phyloP scores from a whole-genome alignment of 768 basidiomycete genomes.

The Leccinum longicurvipes region DNA sequence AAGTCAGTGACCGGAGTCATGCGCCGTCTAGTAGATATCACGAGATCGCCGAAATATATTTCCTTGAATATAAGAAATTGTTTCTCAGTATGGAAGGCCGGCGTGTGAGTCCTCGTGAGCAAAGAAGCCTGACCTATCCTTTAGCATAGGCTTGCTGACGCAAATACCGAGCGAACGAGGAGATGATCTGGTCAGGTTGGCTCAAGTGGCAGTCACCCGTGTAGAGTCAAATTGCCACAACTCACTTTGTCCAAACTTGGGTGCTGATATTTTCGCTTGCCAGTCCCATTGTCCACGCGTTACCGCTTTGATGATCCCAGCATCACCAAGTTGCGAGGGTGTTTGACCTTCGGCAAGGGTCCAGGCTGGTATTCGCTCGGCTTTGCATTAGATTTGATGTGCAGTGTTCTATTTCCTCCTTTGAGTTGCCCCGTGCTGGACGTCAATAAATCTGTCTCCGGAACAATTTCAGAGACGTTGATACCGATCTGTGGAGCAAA shows the following conservation, averaged over 20 bases:
- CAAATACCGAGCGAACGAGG: neutral
- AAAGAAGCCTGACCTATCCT: neutral
- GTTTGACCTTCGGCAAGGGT: neutral
- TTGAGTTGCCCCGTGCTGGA: neutral
- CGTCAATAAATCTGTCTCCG: too few relatives aligned
- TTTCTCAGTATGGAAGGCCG: neutral
- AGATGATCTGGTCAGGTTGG: neutral
- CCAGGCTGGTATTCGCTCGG: neutral
- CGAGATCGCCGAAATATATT: neutral
- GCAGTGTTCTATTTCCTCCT: neutral
- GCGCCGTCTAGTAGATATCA: neutral
- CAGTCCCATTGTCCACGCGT: neutral
- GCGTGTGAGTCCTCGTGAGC: neutral
- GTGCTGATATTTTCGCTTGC: neutral
- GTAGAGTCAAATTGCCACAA: neutral
- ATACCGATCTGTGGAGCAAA: neutral
- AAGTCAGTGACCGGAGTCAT: neutral
- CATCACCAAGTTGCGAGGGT: neutral
- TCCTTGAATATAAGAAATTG: neutral
- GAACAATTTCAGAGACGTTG: too few relatives aligned
- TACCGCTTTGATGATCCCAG: neutral
- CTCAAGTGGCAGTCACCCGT: neutral
- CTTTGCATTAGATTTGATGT: neutral
- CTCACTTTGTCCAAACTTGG: neutral
- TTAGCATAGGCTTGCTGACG: neutral